phyloP scores from a whole-genome alignment of 192 early-diverging fungal genomes.

The Dispira parvispora region DNA sequence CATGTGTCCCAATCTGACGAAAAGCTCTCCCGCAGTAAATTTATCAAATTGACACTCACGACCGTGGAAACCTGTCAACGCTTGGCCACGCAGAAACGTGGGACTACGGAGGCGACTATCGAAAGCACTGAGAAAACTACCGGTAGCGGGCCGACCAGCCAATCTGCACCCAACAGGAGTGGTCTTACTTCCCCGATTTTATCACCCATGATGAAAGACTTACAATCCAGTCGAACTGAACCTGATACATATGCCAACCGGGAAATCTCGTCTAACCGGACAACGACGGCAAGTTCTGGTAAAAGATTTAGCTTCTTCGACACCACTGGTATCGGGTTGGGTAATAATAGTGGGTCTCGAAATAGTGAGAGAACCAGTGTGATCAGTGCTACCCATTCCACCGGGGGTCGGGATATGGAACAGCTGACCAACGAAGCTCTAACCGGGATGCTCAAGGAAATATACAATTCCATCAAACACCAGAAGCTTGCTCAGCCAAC shows the following conservation, averaged over 20 bases:
- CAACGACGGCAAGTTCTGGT: constrained; percentile 1
- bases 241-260: not conserved
- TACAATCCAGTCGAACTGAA: not conserved
- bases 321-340: not conserved
- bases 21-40: constrained; percentile 58
- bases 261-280: not conserved
- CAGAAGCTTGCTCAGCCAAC: constrained; percentile 29
- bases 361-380: not conserved
- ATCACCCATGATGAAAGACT: constrained; percentile 10
- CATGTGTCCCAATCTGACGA: constrained; percentile 65
- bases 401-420: not conserved
- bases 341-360: not conserved
- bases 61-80: constrained; percentile 9
- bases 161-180: not conserved
- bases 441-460: constrained; percentile 19
- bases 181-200: constrained; percentile 8
- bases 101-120: not conserved
- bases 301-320: constrained; percentile 10
- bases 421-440: not conserved
- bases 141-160: not conserved
- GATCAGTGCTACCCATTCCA: not conserved
- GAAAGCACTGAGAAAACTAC: not conserved
- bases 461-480: constrained; percentile 28
- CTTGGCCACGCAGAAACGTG: constrained; percentile 2
- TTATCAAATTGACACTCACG: constrained; percentile 24